Evolutionary conservation across 2,329 filamentous ascomycete genomes (phyloP).

Genomic region (Fusarium nelsonii): DNA sequence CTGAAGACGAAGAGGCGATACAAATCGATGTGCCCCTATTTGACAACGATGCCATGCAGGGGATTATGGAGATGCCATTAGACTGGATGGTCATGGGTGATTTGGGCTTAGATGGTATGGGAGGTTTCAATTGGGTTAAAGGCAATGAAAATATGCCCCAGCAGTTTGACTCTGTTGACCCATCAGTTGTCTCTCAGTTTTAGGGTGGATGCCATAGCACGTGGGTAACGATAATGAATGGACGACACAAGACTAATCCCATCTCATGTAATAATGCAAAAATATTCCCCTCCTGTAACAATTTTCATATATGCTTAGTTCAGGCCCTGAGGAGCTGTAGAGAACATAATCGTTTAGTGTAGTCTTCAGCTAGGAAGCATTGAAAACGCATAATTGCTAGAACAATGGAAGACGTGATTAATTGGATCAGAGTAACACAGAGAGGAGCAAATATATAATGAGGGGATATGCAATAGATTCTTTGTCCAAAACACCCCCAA

Average conservation of each 20-base stretch:
- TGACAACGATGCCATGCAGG: conserved; percentile 38
- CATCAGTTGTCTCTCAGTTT: conserved; percentile 35
- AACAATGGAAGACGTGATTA: background rate
- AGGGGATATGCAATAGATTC: conserved; percentile 44
- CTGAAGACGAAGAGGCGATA: conserved; percentile 21
- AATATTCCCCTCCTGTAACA: background rate
- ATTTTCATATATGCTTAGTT: too few relatives aligned
- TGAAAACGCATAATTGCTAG: too few relatives aligned
- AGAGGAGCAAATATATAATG: conserved; percentile 19
- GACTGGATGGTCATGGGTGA: conserved; percentile 45
- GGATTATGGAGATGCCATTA: conserved; percentile 44
- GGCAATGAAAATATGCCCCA: conserved; percentile 21
- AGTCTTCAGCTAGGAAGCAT: background rate
- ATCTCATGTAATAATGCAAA: conserved; percentile 2
- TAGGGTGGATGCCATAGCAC: background rate
- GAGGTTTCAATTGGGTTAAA: conserved; percentile 35
- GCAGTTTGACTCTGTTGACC: conserved; percentile 35
- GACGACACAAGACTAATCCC: conserved; percentile 11
- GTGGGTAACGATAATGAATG: background rate
- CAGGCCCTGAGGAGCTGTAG: too few relatives aligned
- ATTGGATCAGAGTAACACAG: background rate
- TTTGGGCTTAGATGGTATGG: conserved; percentile 43
- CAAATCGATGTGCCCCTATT: conserved; percentile 8
- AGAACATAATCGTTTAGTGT: background rate
- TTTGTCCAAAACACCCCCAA: conserved; percentile 46